Percentiles rank a stretch among this genome's conserved stretches.
Evolutionary conservation across 345 rosid genomes (phyloP).

Genomic region (Aquilaria malaccensis): DNA sequence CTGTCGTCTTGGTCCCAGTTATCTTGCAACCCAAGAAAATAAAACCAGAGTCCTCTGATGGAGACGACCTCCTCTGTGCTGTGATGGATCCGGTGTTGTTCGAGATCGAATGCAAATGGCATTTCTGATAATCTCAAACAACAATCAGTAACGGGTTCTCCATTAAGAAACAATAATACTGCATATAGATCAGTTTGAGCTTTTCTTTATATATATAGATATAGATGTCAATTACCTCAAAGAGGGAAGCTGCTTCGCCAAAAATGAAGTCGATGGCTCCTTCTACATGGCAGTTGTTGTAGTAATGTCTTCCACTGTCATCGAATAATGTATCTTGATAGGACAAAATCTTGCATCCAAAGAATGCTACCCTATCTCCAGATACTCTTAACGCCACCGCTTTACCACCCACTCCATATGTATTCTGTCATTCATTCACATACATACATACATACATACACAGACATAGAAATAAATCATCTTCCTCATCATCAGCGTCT

Average conservation of each 20-base stretch:
- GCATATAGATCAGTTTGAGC: background rate
- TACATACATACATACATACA: too few species aligned
- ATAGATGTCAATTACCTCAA: slow-evolving; percentile 7
- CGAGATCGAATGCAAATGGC: slow-evolving; percentile 16
- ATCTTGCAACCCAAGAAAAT: slow-evolving; percentile 16
- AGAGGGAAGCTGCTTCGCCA: slow-evolving; percentile 15
- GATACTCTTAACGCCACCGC: slow-evolving; percentile 19
- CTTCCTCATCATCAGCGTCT: too few species aligned
- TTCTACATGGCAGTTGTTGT: slow-evolving; percentile 12
- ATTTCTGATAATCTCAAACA: slow-evolving; percentile 1
- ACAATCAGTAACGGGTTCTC: too few species aligned
- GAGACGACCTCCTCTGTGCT: slow-evolving; percentile 13
- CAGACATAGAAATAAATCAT: too few species aligned
- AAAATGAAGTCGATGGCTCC: slow-evolving; percentile 17
- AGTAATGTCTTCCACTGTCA: slow-evolving; percentile 16
- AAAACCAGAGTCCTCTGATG: slow-evolving; percentile 11
- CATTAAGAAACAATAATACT: too few species aligned
- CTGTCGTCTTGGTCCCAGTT: slow-evolving; percentile 9
- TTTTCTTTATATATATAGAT: background rate
- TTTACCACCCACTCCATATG: slow-evolving; percentile 4
- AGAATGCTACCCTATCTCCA: slow-evolving; percentile 14
- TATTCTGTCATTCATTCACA: slow-evolving; percentile 4
- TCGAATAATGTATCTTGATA: slow-evolving; percentile 12
- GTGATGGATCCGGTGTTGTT: slow-evolving; percentile 8
- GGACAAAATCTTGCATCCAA: slow-evolving; percentile 10